These are phyloP conservation scores for Bremia lactucae DNA, from an alignment of 352 stramenopile genomes.

Conservation along the genomic window DNA sequence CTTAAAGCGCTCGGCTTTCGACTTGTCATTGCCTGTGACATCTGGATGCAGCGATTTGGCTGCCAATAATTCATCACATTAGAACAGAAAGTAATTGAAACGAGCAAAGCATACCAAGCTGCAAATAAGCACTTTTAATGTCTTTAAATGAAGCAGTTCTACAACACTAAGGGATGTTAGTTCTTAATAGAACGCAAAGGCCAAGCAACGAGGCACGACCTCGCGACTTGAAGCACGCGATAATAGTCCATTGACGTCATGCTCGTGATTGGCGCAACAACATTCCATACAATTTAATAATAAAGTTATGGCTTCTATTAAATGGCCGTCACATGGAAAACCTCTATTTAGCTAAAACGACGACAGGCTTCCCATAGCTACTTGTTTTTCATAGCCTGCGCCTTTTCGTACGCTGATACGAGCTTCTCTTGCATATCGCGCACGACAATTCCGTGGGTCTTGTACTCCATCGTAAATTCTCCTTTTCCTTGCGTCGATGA, in stretches of 20 bases:
- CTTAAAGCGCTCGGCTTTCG: slow-evolving; percentile 81
- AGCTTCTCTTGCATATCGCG: slow-evolving; percentile 92
- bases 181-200: no score
- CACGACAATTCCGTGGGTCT: slow-evolving; percentile 90
- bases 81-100: background rate
- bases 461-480: slow-evolving; percentile 99
- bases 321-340: no score
- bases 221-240: slow-evolving; percentile 61
- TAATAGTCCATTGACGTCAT: slow-evolving; percentile 61
- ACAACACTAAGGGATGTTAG: no score
- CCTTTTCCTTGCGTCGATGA: slow-evolving; percentile 95
- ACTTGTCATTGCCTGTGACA: slow-evolving; percentile 66
- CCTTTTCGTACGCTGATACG: slow-evolving; percentile 89
- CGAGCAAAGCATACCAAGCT: slow-evolving; percentile 30
- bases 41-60: slow-evolving; percentile 81
- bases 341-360: no score
- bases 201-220: no score
- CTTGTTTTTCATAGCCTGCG: slow-evolving; percentile 73
- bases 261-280: background rate
- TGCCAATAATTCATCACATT: slow-evolving; percentile 3
- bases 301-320: slow-evolving; percentile 1
- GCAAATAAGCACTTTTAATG: slow-evolving; percentile 77
- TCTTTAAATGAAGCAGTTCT: slow-evolving; percentile 56
- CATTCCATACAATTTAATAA: no score
- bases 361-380: no score